Evolutionary conservation across 805 yeast genomes (phyloP), one percentile per base, ranked within the genome.

Genomic region (Pichia exigua): DNA sequence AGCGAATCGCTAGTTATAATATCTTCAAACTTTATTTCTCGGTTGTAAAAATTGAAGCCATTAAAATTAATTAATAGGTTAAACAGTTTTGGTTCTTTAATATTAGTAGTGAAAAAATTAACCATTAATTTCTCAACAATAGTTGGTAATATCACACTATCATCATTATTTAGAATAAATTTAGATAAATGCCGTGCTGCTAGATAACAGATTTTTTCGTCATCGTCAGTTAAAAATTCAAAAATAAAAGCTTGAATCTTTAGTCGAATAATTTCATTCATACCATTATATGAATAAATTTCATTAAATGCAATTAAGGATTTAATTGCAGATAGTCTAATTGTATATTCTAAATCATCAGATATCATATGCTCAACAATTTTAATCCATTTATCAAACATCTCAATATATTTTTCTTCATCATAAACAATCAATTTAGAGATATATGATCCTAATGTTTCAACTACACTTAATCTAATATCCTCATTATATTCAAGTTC

Each of bases 161-260:
- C 32, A 1, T 52, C 54, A 1, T 61, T 48, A 0, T 59, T 57
- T 24, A 75, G 61, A 20, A 70, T 52, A 35, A 18, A 53, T 4
- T 52, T 39, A 2, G 73, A 62, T 18, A 82, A 62, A 50, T 70
- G 71, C 1, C 57, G 45, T 0, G 87, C 71, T 0, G 87, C 76
- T 2, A 58, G 18, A 1, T 66, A 65, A 51, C 95, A 70, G 7
- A 86, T 66, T 15, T 74, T 80, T 13, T 73, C 78, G 57, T 85
- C 92, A 59, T 87, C 95, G 64, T 88, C 96, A 48, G 67, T 67
- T 24, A 83, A 61, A 54, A 69, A 73, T 15, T 65, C 61, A 52
- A 71, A 72, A 6, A 58, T 42, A 17, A 44, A 48, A 3, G 50
- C 55, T 12, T 40, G n/a, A 6, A 55, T 40, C 20, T 42, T 18